phyloP scores from a whole-genome alignment of 441 rosid genomes.

The Melastoma candidum region DNA sequence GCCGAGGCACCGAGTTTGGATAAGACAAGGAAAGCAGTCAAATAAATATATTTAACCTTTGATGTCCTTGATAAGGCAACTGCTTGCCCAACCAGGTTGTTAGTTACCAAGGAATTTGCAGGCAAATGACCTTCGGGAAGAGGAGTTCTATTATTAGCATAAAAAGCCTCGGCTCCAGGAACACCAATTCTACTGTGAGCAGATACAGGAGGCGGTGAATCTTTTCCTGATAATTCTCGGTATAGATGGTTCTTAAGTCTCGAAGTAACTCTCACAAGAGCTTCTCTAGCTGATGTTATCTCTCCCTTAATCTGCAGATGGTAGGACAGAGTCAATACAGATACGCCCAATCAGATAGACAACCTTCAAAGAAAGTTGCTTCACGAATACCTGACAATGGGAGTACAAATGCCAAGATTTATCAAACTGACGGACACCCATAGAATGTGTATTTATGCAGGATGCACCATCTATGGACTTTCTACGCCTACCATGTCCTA shows the following conservation, averaged over 20 bases:
- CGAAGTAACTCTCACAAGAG: constrained; percentile 83
- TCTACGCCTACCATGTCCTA: too few relatives aligned
- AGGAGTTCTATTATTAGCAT: constrained; percentile 38
- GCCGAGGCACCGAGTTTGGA: too few relatives aligned
- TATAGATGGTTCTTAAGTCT: constrained; percentile 58
- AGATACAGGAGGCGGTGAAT: constrained; percentile 39
- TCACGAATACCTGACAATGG: too few relatives aligned
- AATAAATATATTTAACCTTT: constrained; percentile 35
- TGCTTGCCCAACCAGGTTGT: constrained; percentile 33
- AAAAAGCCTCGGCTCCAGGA: constrained; percentile 41
- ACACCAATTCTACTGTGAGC: constrained; percentile 33
- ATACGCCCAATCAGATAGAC: too few relatives aligned
- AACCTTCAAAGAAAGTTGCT: too few relatives aligned
- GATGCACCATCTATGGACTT: too few relatives aligned
- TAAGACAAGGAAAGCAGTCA: too few relatives aligned
- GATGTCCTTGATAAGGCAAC: constrained; percentile 22
- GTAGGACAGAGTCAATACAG: not conserved
- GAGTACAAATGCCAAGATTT: too few relatives aligned
- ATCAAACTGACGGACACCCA: too few relatives aligned
- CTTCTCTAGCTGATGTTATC: constrained; percentile 76
- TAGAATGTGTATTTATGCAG: too few relatives aligned
- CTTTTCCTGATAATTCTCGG: constrained; percentile 58
- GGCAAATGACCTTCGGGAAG: constrained; percentile 38
- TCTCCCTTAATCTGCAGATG: constrained; percentile 76
- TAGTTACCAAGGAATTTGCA: constrained; percentile 24